phyloP scores from a whole-genome alignment of 169 alveolate species.

The Plasmodium falciparum region DNA sequence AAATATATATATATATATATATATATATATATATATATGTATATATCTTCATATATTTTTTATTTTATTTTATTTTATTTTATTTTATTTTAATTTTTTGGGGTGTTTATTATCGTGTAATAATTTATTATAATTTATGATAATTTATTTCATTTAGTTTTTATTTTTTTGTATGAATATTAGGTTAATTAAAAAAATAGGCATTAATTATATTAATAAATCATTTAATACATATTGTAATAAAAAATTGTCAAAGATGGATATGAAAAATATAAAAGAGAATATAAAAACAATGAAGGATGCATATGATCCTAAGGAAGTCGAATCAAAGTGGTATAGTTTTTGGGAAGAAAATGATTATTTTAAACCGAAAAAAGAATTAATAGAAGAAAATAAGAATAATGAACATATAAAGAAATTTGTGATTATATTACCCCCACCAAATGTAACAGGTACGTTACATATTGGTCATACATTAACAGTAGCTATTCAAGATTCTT shows the following conservation, averaged over 20 bases:
- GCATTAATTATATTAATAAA: not conserved
- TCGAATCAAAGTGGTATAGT: constrained; percentile 96
- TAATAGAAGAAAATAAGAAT: constrained; percentile 50
- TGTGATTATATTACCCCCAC: constrained; percentile 99
- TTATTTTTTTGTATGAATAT: constrained; percentile 16
- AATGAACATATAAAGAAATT: constrained; percentile 85
- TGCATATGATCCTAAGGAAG: constrained; percentile 96
- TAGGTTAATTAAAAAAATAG: not conserved
- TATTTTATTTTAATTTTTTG: not conserved
- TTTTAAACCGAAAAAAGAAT: constrained; percentile 84
- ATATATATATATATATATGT: no score
- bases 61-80: not conserved
- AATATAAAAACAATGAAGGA: constrained; percentile 85
- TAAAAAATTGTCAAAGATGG: constrained; percentile 28
- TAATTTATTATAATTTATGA: no score
- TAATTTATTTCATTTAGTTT: not conserved
- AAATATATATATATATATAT: no score
- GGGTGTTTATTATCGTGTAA: no score
- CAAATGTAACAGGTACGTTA: constrained; percentile 99
- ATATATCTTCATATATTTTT: not conserved
- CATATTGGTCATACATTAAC: constrained; percentile 99
- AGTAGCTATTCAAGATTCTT: constrained; percentile 98
- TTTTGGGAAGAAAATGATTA: constrained; percentile 95
- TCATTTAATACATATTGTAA: not conserved
- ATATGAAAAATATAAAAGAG: constrained; percentile 27